Base-by-base conservation (phyloP, 306 rosid genomes). In the Cotoneaster glaucophyllus region DNA sequence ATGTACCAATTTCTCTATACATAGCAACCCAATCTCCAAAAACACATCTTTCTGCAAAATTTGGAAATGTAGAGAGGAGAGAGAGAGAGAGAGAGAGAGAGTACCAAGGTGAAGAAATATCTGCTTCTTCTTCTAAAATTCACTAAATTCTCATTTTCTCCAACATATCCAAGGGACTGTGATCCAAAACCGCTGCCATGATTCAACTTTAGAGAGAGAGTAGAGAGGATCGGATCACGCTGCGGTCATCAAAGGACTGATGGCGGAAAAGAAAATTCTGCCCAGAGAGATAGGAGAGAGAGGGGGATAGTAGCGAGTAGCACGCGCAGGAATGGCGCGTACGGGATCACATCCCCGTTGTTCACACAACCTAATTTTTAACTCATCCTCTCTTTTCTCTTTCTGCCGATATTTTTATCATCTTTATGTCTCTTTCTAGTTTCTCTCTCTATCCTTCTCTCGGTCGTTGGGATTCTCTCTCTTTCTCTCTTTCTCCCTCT, bases 51-150 rank as follows among this genome's bases (percentile, higher is more conserved):
- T 39, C 28, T 59, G 19, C 6, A 14, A 70, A 70, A 9, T 24
- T 8, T n/a, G 50, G 8, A 62, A 45, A 70, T 62, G 71, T 18
- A 69, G 41, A 37, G 41, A 37, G 41, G 7, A 10, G 14, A 43
- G 48, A 69, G 25, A 53, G 54, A 44, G 61, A 71, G 70, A 26
- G 28, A 69, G 24, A 58, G 34, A 65, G 70, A 74, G 67, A 19
- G 29, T 77, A 82, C 79, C 73, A 19, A 37, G 76, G 69, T 50
- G 52, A 18, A 68, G 73, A 64, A 58, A 74, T 61, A 72, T 71
- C 69, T n/a, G 17, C 48, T 67, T 72, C 57, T 67, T 72, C 70
- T 45, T 59, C 74, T 74, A 59, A 8, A 73, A 21, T 22, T 45
- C 28, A 21, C 65, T 53, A 61, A 50, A 61, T 45, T 58, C 52